These are phyloP conservation scores for Polygonum aviculare DNA, from an alignment of 148 eudicot genomes.

Conservation along the genomic window DNA sequence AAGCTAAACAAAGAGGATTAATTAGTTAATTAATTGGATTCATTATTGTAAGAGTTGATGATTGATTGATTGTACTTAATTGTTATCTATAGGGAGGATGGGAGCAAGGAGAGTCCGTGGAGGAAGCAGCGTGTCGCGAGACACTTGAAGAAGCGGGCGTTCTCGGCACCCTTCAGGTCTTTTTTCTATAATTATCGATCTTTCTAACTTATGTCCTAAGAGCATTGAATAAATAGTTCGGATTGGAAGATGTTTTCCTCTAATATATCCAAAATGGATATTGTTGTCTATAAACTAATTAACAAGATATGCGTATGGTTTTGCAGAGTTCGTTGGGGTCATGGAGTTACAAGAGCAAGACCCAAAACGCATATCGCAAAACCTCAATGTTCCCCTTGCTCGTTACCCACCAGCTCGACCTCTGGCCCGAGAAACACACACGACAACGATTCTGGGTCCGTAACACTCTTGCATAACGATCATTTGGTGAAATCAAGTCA, in stretches of 20 bases:
- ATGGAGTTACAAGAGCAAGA: conserved; percentile 55
- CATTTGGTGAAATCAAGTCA: too few species aligned
- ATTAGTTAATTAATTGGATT: too few species aligned
- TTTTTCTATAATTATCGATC: too few species aligned
- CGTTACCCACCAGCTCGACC: conserved; percentile 31
- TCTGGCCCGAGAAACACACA: conserved; percentile 43
- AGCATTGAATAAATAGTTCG: too few species aligned
- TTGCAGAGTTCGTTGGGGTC: conserved; percentile 35
- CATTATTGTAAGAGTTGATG: too few species aligned
- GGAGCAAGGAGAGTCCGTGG: conserved; percentile 56
- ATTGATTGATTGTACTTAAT: not conserved
- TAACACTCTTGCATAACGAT: not conserved
- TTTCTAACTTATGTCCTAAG: too few species aligned
- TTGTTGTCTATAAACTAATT: too few species aligned
- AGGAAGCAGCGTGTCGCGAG: conserved; percentile 56
- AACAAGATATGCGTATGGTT: too few species aligned
- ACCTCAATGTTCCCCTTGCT: conserved; percentile 40
- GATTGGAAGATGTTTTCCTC: too few species aligned
- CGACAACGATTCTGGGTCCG: conserved; percentile 56
- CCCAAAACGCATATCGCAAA: conserved; percentile 35
- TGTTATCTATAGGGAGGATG: conserved; percentile 47
- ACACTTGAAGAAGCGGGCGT: conserved; percentile 68
- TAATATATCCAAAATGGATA: too few species aligned
- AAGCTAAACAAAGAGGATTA: too few species aligned
- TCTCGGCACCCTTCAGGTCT: conserved; percentile 39